Conservation (phyloP, 495 filamentous ascomycete species). For the Neurospora sp. region DNA sequence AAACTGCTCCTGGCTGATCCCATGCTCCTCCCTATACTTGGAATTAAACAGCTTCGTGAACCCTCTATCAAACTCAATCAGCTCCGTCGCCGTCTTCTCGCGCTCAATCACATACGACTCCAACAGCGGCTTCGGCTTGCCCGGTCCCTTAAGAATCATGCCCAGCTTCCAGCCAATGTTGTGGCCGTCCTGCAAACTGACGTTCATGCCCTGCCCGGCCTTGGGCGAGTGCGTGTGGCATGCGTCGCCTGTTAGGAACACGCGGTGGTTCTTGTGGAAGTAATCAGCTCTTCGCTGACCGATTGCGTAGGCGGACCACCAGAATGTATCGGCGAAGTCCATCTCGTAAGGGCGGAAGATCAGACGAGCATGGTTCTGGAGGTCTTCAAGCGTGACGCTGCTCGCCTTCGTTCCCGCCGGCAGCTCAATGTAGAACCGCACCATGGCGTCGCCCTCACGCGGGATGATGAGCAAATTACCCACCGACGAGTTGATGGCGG, state of each 20-base stretch:
- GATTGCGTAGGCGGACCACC: constrained; percentile 58
- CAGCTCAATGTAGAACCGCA: constrained; percentile 55
- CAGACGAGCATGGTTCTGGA: constrained; percentile 46
- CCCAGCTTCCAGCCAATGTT: constrained; percentile 80
- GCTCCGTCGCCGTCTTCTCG: constrained; percentile 53
- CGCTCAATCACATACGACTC: constrained; percentile 64
- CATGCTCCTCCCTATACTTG: constrained; percentile 24
- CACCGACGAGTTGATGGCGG: constrained; percentile 40
- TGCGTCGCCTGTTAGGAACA: constrained; percentile 62
- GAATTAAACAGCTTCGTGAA: constrained; percentile 53
- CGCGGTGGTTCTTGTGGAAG: constrained; percentile 45
- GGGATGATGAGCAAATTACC: constrained; percentile 55
- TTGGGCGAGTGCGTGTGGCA: constrained; percentile 66
- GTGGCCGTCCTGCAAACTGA: constrained; percentile 42
- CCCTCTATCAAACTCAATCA: constrained; percentile 65
- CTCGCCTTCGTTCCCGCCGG: constrained; percentile 24
- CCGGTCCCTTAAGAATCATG: constrained; percentile 48
- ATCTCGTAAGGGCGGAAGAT: constrained; percentile 47
- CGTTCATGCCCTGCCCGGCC: constrained; percentile 68
- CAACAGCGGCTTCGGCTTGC: constrained; percentile 40
- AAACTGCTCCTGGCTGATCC: constrained; percentile 34
- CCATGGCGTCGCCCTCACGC: constrained; percentile 51
- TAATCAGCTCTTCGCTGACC: constrained; percentile 49
- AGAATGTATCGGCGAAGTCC: constrained; percentile 35
- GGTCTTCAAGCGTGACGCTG: constrained; percentile 42